Conservation (phyloP, 495 filamentous ascomycete genomes). For the Podospora fimiseda region DNA sequence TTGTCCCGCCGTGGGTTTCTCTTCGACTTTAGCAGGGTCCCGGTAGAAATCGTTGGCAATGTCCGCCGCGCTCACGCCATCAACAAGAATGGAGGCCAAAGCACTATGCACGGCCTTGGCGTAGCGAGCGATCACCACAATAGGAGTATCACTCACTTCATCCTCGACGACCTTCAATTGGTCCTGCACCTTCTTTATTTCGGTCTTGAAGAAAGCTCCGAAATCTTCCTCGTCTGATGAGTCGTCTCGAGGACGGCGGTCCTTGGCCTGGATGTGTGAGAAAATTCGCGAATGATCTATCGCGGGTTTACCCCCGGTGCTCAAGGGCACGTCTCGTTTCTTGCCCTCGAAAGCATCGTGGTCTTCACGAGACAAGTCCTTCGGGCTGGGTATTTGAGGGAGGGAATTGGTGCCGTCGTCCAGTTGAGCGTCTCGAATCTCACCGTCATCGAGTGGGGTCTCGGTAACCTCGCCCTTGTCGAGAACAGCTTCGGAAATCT, state of each 20-base stretch:
- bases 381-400: too few species aligned
- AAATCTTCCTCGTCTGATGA: conserved; percentile 50
- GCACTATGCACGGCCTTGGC: conserved; percentile 29
- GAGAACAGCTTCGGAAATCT: too few species aligned
- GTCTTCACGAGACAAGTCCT: too few species aligned
- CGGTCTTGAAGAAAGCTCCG: conserved; percentile 42
- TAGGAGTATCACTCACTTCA: conserved; percentile 17
- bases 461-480: too few species aligned
- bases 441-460: too few species aligned
- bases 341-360: too few species aligned
- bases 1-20: background rate
- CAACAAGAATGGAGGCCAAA: conserved; percentile 29
- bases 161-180: conserved; percentile 36
- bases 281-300: too few species aligned
- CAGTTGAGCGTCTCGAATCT: too few species aligned
- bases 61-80: conserved; percentile 23
- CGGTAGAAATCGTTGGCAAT: conserved; percentile 21
- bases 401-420: too few species aligned
- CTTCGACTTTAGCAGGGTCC: background rate
- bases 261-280: too few species aligned
- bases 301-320: too few species aligned
- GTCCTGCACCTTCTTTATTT: conserved; percentile 37
- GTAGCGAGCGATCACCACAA: conserved; percentile 24
- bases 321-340: too few species aligned
- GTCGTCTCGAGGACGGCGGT: background rate